Evolutionary conservation across 495 filamentous ascomycete species (phyloP), one percentile per base, ranked within the genome.

Genomic region (Cryomyces minteri): DNA sequence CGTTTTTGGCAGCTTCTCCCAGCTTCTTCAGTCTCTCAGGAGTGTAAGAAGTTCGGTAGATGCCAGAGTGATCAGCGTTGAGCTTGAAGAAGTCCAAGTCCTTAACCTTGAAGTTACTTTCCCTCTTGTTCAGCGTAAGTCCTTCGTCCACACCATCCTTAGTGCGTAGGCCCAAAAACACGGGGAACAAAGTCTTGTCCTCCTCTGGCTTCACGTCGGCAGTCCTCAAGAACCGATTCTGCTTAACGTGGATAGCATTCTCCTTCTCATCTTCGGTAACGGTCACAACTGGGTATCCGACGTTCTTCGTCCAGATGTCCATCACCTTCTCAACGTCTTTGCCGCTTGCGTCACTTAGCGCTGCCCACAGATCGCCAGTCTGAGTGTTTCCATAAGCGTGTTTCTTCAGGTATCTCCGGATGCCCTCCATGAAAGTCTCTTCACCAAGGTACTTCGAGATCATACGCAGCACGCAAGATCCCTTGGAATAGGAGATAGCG

Each of bases 401-500:
- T 67, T 92, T 90, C 69, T 86, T 92, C 55, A 98, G 74, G 62
- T 96, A 98, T 47, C 73, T 73, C 29, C 85, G 73, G 45, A 98
- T 79, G 59, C 90, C 90, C 64, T 96, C 84, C 56, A 98, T 70
- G 71, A 98, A 98, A 32, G 74, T 70, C 36, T 95, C 83, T 61
- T 94, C 88, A 44, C 90, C 90, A 28, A 98, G 71, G 53, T 92
- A 88, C 51, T 84, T 90, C 30, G 88, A 94, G 48, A 98, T 85
- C 90, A 98, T 98, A 58, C 90, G 80, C 46, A 98, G 72, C 9
- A 95, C 88, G 52, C 84, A 92, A 4, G 85, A 94, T 11, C 90
- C 90, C 69, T 98, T 98, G 31, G 82, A 84, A 65, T 98, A 96
- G 4, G 88, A 94, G 51, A 96, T 98, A 40, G 84, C 85, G 61